These are phyloP conservation scores for Neurospora tetraspora DNA, from an alignment of 495 filamentous ascomycete species.

Conservation along the genomic window DNA sequence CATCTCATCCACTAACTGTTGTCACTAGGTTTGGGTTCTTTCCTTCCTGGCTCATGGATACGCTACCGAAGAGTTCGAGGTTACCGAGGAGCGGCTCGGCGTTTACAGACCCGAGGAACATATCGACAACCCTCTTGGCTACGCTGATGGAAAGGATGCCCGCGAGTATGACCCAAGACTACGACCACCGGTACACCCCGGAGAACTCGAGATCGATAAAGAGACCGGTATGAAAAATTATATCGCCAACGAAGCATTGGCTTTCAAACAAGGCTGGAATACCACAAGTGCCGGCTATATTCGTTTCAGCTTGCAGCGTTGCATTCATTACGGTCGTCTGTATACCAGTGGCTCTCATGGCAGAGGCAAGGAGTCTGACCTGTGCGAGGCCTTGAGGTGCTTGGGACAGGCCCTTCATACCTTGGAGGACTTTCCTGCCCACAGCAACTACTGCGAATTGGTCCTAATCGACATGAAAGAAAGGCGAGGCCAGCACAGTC, in stretches of 20 bases:
- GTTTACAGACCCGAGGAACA: conserved; percentile 94
- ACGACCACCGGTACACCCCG: conserved; percentile 58
- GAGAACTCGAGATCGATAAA: conserved; percentile 74
- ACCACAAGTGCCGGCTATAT: conserved; percentile 88
- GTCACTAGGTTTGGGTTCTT: conserved; percentile 60
- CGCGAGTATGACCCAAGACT: conserved; percentile 76
- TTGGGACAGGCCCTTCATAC: conserved; percentile 89
- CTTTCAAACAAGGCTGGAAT: too few relatives aligned
- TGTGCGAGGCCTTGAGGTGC: conserved; percentile 77
- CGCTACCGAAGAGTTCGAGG: conserved; percentile 94
- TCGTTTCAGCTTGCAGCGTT: conserved; percentile 69
- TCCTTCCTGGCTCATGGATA: conserved; percentile 92
- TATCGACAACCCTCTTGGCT: conserved; percentile 84
- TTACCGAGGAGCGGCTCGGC: conserved; percentile 82
- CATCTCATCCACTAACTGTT: conserved; percentile 1
- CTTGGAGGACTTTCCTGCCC: conserved; percentile 90
- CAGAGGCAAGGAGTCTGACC: conserved; percentile 67
- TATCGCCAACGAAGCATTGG: too few relatives aligned
- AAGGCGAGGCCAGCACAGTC: conserved; percentile 43
- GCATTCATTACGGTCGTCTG: conserved; percentile 80
- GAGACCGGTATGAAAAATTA: conserved; percentile 98
- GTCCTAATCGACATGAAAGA: conserved; percentile 61
- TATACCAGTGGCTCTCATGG: conserved; percentile 64
- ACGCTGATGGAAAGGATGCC: conserved; percentile 82
- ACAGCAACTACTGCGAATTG: conserved; percentile 91